Evolutionary conservation across 352 stramenopile genomes (phyloP).

Genomic region (Globisporangium paroecandrum): DNA sequence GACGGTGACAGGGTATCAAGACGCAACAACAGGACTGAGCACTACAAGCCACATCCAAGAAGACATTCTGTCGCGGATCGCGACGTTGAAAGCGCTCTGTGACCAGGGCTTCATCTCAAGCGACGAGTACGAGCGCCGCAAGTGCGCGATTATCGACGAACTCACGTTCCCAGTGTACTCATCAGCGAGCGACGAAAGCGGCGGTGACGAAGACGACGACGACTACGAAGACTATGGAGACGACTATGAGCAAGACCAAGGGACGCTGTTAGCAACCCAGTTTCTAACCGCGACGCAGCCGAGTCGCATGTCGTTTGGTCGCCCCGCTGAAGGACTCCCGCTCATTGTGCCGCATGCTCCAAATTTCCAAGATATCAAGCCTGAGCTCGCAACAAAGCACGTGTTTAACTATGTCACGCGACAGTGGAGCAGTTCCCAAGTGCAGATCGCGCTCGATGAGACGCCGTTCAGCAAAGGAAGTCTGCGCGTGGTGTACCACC

Average conservation of each 20-base stretch:
- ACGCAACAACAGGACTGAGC: neutral
- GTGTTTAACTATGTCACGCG: slow-evolving; percentile 77
- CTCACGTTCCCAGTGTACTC: slow-evolving; percentile 37
- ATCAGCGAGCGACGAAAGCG: neutral
- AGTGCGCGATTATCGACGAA: slow-evolving; percentile 73
- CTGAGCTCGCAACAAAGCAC: slow-evolving; percentile 69
- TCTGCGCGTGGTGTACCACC: slow-evolving; percentile 77
- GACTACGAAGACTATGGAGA: slow-evolving; percentile 2
- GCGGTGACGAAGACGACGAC: slow-evolving; percentile 13
- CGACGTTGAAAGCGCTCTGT: slow-evolving; percentile 67
- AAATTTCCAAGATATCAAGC: slow-evolving; percentile 54
- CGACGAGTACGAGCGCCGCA: slow-evolving; percentile 81
- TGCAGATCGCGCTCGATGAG: slow-evolving; percentile 75
- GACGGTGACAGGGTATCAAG: neutral
- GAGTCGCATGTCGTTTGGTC: slow-evolving; percentile 22
- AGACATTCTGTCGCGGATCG: slow-evolving; percentile 60
- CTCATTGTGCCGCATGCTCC: slow-evolving; percentile 74
- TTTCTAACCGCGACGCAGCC: slow-evolving; percentile 30
- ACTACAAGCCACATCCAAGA: slow-evolving; percentile 30
- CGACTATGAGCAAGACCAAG: neutral
- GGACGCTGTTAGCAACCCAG: slow-evolving; percentile 18
- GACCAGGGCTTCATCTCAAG: slow-evolving; percentile 77
- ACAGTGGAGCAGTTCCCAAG: slow-evolving; percentile 65
- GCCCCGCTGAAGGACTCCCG: slow-evolving; percentile 46
- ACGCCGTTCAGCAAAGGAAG: slow-evolving; percentile 81